Evolutionary conservation across 73 alveolate species (phyloP).

Genomic region (Stentor roeselii): DNA sequence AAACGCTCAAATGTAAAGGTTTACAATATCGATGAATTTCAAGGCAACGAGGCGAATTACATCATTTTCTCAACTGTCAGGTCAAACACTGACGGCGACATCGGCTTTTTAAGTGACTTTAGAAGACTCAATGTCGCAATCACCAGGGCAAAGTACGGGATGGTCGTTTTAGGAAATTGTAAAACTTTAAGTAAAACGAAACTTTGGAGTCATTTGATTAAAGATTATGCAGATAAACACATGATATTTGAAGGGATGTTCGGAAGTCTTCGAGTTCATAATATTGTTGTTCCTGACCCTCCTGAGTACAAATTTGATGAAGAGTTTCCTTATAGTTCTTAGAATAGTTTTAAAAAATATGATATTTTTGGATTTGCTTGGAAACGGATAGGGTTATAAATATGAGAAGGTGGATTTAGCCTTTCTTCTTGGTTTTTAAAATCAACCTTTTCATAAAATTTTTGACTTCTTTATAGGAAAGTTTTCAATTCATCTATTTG

Average conservation of each 20-base stretch:
- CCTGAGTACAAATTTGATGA: background rate
- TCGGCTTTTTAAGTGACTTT: conserved; percentile 87
- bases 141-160: conserved; percentile 80
- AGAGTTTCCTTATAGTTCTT: background rate
- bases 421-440: background rate
- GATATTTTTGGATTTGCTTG: background rate
- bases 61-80: conserved; percentile 86
- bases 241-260: background rate
- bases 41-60: conserved; percentile 93
- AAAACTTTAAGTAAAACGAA: background rate
- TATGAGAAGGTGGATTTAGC: background rate
- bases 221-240: background rate
- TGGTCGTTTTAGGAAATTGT: conserved; percentile 75
- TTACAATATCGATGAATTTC: conserved; percentile 88
- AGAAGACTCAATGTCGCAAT: conserved; percentile 95
- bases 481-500: too few relatives aligned
- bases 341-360: background rate
- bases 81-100: conserved; percentile 39
- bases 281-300: background rate
- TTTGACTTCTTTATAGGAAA: background rate
- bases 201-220: background rate
- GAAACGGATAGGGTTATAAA: background rate
- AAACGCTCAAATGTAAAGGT: conserved; percentile 38
- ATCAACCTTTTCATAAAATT: background rate
- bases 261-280: background rate